Base-by-base conservation (phyloP, 176 grass and related monocot species). In the Eragrostis nindensis region DNA sequence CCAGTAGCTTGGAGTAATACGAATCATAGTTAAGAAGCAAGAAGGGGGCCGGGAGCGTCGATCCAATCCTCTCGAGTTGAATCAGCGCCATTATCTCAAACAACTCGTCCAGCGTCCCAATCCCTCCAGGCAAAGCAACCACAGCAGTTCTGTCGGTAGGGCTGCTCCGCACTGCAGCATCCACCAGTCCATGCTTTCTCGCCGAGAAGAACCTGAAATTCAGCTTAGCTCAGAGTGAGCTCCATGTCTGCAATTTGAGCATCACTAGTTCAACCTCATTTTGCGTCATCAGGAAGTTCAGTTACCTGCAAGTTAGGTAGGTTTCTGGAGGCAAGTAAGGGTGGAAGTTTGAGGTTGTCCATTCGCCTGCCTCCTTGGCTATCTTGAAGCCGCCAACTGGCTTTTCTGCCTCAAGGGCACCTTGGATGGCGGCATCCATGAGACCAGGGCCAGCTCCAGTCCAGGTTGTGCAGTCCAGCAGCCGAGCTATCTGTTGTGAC, bases 401-500 rank as follows among this genome's bases (percentile, higher is more conserved):
- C 40, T 93, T 98, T 14, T 79, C 86, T 42, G 90, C 84, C 64
- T 88, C 76, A 65, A 98, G 46, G 76, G 92, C 88, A 43, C 92
- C 95, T 62, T 68, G 80, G 26, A 76, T 87, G 36, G 88, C 88
- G 7, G 92, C 95, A 82, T 98, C 92, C 95, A 95, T 98, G 39
- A 98, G 83, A 69, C 90, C 90, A 1, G 96, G 95, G 48, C 92
- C 88, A 0, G 88, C 92, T 80, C 88, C 92, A 0, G 84, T 89
- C 95, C 95, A 98, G 69, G 90, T 98, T 44, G 92, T 95, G 86
- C 92, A 95, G 67, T 89, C 86, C 70, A 95, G 82, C 81, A 93
- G 64, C 71, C 63, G 84, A 77, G 92, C 84, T 66, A 88, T 70
- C 86, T 94, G 79, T 64, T 6, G 17, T 8, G 26, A 66, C 62